These are phyloP conservation scores for Starmerella apicola DNA, from an alignment of 805 yeast genomes.

Conservation along the genomic window DNA sequence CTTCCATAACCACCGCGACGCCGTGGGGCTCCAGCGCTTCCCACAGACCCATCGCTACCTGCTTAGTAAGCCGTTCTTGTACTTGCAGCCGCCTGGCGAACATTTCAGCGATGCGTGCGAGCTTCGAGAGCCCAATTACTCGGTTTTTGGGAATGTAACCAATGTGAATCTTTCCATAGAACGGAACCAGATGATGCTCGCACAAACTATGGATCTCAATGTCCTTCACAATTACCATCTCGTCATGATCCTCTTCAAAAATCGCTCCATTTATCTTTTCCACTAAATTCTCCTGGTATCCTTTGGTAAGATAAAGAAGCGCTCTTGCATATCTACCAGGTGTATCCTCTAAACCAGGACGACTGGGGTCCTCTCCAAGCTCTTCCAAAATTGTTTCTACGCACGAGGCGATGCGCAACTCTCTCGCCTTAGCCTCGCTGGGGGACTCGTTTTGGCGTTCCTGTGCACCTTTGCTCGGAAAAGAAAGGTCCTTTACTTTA, in stretches of 20 bases:
- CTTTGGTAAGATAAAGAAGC: conserved; percentile 88
- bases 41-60: conserved; percentile 88
- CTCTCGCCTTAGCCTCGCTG: conserved; percentile 55
- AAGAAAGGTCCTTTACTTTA: conserved; percentile 80
- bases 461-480: conserved; percentile 87
- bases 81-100: conserved; percentile 90
- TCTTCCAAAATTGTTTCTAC: conserved; percentile 61
- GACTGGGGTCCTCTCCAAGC: conserved; percentile 76
- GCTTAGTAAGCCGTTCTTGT: conserved; percentile 95
- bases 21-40: conserved; percentile 90
- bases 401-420: conserved; percentile 69
- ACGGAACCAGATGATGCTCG: conserved; percentile 97
- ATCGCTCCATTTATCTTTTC: conserved; percentile 91
- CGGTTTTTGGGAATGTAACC: conserved; percentile 95
- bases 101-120: conserved; percentile 95
- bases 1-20: conserved; percentile 96
- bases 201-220: conserved; percentile 86
- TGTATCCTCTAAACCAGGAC: conserved; percentile 87
- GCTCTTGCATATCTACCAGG: conserved; percentile 96
- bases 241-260: conserved; percentile 96
- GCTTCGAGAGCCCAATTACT: conserved; percentile 82
- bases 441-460: conserved; percentile 54
- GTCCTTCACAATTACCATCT: conserved; percentile 95
- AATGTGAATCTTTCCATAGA: conserved; percentile 91
- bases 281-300: conserved; percentile 86